Conservation (phyloP, 805 yeast genomes). For the Candida incommunis region DNA sequence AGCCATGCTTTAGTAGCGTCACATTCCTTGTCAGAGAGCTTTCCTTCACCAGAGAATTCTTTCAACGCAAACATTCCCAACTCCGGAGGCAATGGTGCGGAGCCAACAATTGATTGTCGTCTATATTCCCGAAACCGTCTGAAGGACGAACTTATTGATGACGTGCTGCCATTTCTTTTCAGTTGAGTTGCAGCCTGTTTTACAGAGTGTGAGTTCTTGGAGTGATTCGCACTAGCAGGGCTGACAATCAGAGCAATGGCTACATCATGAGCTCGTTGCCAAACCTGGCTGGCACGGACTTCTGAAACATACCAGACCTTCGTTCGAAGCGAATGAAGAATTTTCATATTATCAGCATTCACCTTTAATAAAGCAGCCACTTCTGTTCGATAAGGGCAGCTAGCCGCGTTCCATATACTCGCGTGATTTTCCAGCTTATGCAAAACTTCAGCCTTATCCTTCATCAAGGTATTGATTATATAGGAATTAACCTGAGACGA, state of each 20-base stretch:
- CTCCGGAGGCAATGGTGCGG: constrained; percentile 1
- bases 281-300: constrained; percentile 10
- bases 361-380: background rate
- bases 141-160: constrained; percentile 9
- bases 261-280: constrained; percentile 15
- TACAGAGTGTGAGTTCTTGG: background rate
- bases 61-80: constrained; percentile 14
- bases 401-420: background rate
- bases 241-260: constrained; percentile 9
- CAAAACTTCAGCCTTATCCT: background rate
- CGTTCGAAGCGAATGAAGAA: constrained; percentile 10
- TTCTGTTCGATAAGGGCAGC: background rate
- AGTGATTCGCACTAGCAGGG: background rate
- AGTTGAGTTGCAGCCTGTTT: background rate
- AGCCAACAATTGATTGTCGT: constrained; percentile 9
- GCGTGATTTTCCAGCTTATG: background rate
- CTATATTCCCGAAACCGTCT: constrained; percentile 5
- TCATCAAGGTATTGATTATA: background rate
- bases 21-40: constrained; percentile 15
- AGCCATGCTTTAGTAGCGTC: constrained; percentile 16
- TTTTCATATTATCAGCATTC: background rate
- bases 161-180: constrained; percentile 3
- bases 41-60: constrained; percentile 14
- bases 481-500: background rate
- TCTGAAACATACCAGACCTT: constrained; percentile 16